Evolutionary conservation across 2,329 filamentous ascomycete species (phyloP).

Genomic region (Pseudocercospora crystallina): DNA sequence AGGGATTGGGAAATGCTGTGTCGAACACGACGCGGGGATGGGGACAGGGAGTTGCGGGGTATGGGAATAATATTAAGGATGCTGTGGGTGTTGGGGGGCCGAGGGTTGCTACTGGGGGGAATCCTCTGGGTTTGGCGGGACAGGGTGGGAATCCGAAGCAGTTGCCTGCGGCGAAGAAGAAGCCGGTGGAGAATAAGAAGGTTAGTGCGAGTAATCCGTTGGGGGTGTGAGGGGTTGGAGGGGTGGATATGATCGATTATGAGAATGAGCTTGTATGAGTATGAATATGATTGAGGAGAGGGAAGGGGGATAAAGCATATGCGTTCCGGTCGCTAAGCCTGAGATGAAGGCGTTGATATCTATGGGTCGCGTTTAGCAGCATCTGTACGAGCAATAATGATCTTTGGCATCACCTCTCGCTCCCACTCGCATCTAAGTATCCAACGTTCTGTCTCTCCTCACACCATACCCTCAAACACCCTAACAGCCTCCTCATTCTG

Average conservation of each 20-base stretch:
- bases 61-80: slow-evolving; percentile 53
- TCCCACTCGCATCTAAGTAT: neutral
- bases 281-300: too few species aligned
- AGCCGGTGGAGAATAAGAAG: slow-evolving; percentile 24
- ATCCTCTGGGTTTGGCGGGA: slow-evolving; percentile 47
- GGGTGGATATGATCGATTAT: neutral
- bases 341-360: too few species aligned
- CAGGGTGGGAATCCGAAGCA: slow-evolving; percentile 14
- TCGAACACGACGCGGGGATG: slow-evolving; percentile 46
- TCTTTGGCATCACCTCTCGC: neutral
- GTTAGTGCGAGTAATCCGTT: slow-evolving; percentile 44
- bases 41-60: slow-evolving; percentile 50
- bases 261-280: too few species aligned
- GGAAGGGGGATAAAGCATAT: too few species aligned
- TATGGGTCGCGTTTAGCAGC: too few species aligned
- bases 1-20: slow-evolving; percentile 44
- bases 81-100: slow-evolving; percentile 45
- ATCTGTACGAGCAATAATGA: too few species aligned
- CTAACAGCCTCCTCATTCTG: slow-evolving; percentile 33
- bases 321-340: too few species aligned
- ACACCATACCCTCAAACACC: neutral
- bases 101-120: slow-evolving; percentile 45
- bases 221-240: slow-evolving; percentile 35
- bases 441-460: too few species aligned
- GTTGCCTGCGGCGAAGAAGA: slow-evolving; percentile 29